Evolutionary conservation across 2,329 filamentous ascomycete species (phyloP), one percentile per base, ranked within the genome.

Genomic region (Claviceps quebecensis): DNA sequence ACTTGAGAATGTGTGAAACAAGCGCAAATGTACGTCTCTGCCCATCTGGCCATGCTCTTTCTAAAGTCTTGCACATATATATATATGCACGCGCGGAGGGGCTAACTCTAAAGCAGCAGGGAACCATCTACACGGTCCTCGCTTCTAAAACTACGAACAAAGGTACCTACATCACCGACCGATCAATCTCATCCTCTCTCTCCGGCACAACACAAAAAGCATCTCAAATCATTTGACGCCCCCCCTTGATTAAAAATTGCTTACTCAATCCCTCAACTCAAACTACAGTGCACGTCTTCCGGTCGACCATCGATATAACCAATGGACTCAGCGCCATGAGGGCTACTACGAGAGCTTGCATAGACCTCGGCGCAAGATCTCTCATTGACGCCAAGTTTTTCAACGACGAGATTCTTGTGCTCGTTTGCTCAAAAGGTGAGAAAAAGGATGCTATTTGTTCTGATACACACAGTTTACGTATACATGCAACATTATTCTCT

Each of bases 301-400:
- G 73, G 17, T 70, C 74, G 1, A 60, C 65, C 0, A 68, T 81
- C 13, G 64, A 69, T 11, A 73, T 82, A 3, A 65, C 73, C 52
- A 81, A 81, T 49, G 78, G 79, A 40, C 77, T 83, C 52, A 85
- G 77, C 57, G 70, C 70, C 51, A 63, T 65, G 38, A 59, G 67
- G 3, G 58, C 64, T 1, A 68, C 68, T 2, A 62, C 63, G n/a
- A 64, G 65, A 4, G 69, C 70, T 38, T 61, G 63, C 23, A 55
- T 80, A 8, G 64, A 65, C 36, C 63, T 79, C 1, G 67, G 64
- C 1, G 59, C 66, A 5, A 67, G 67, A 11, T 67, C 63, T n/a
- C 65, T 83, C 16, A 63, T 79, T 19, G 83, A 88, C 61, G 64
- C 84, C 14, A 82, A 83, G 60, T 87, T 89, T 59, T 72, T 86